Percentiles rank a stretch among this genome's conserved stretches.
phyloP scores from a whole-genome alignment of 2,329 filamentous ascomycete species.

The Grosmannia serpens region DNA sequence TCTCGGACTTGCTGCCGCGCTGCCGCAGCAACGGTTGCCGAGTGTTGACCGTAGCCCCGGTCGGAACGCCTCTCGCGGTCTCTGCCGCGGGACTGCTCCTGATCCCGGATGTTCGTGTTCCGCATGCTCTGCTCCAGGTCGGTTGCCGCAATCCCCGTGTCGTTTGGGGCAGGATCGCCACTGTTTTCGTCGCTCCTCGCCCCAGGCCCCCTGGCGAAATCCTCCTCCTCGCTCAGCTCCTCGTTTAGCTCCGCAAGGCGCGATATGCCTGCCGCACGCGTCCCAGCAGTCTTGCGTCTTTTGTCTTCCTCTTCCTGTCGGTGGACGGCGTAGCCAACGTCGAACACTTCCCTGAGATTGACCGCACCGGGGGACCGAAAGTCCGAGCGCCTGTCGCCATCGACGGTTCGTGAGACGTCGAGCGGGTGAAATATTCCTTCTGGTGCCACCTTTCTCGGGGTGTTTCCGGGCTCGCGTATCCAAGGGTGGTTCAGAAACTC shows the following conservation, averaged over 20 bases:
- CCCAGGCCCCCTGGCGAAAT: constrained; percentile 10
- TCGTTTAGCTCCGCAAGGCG: constrained; percentile 56
- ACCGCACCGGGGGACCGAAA: constrained; percentile 93
- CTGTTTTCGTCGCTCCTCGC: constrained; percentile 20
- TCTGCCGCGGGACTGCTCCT: constrained; percentile 39
- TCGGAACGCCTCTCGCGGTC: constrained; percentile 37
- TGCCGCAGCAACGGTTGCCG: constrained; percentile 69
- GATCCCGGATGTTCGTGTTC: constrained; percentile 62
- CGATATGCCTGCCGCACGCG: constrained; percentile 48
- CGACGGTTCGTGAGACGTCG: constrained; percentile 40
- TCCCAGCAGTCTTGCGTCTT: constrained; percentile 71
- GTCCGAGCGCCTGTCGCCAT: constrained; percentile 62
- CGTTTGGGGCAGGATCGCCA: constrained; percentile 26
- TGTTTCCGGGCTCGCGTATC: constrained; percentile 58
- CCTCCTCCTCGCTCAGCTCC: constrained; percentile 52
- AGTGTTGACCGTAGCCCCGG: constrained; percentile 81
- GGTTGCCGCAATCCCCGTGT: constrained; percentile 2
- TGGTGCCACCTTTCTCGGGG: constrained; percentile 38
- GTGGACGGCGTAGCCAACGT: constrained; percentile 96
- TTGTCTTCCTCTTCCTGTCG: constrained; percentile 93
- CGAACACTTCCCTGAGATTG: constrained; percentile 93
- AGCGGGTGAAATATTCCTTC: constrained; percentile 42
- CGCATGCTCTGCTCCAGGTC: constrained; percentile 80
- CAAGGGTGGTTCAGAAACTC: constrained; percentile 94
- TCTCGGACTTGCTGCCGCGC: constrained; percentile 68